A percentile compares a stretch with the other conserved stretches of the same genome.
Evolutionary conservation across 208 protist genomes (phyloP).

Genomic region (Crithidia sp.): DNA sequence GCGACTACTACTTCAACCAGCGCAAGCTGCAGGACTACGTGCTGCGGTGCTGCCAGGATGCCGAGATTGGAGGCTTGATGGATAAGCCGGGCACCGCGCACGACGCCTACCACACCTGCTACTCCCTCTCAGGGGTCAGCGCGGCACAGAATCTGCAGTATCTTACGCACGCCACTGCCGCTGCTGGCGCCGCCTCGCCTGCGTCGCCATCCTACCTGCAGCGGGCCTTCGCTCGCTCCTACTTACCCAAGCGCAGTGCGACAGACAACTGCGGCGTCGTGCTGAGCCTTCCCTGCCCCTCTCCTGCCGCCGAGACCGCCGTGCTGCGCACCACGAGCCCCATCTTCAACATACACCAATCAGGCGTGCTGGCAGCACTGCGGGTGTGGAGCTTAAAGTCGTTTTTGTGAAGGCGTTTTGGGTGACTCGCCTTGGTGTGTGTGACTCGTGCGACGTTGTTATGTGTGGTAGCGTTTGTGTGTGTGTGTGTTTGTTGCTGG

Average conservation of each 20-base stretch:
- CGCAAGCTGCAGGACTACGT: slow-evolving; percentile 81
- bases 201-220: slow-evolving; percentile 33
- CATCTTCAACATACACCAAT: slow-evolving; percentile 78
- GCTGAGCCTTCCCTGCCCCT: slow-evolving; percentile 23
- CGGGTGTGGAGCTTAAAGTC: slow-evolving; percentile 47
- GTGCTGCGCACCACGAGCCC: slow-evolving; percentile 64
- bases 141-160: slow-evolving; percentile 83
- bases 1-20: slow-evolving; percentile 82
- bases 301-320: slow-evolving; percentile 28
- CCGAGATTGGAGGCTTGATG: slow-evolving; percentile 68
- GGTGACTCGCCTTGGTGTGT: neutral
- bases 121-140: slow-evolving; percentile 83
- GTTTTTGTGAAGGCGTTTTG: slow-evolving; percentile 37
- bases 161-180: slow-evolving; percentile 25
- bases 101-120: slow-evolving; percentile 94
- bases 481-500: neutral
- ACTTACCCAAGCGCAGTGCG: slow-evolving; percentile 40
- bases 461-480: neutral
- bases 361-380: slow-evolving; percentile 52
- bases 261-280: slow-evolving; percentile 53
- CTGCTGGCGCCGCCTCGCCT: neutral
- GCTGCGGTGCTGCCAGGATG: slow-evolving; percentile 73
- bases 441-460: neutral
- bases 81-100: slow-evolving; percentile 82
- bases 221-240: slow-evolving; percentile 45